Evolutionary conservation across 441 rosid genomes (phyloP).

Genomic region (Manihot esculenta): DNA sequence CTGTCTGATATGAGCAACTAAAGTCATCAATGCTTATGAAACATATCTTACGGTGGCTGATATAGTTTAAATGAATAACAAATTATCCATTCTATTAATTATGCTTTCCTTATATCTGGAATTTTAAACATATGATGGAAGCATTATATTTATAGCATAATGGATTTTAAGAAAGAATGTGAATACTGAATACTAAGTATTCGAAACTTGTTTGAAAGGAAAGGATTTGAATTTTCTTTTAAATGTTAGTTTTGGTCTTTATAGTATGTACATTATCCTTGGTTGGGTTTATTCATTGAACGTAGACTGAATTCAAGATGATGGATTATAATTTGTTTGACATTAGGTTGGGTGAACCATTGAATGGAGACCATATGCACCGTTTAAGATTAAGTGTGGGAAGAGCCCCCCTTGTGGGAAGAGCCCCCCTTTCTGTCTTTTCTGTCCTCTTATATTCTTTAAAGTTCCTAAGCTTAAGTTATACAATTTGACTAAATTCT

Average conservation of each 20-base stretch:
- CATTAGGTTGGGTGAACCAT: background rate
- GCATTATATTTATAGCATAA: background rate
- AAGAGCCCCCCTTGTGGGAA: too few relatives aligned
- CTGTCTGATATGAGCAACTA: background rate
- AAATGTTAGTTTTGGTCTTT: background rate
- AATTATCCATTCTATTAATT: background rate
- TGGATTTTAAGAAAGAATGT: background rate
- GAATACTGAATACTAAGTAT: background rate
- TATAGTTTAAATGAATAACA: background rate
- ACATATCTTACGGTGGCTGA: background rate
- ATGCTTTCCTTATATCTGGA: background rate
- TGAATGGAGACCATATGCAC: background rate
- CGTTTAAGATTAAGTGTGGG: too few relatives aligned
- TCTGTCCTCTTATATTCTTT: too few relatives aligned
- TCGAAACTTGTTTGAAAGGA: background rate
- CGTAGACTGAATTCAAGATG: background rate
- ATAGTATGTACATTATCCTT: background rate
- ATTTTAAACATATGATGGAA: background rate
- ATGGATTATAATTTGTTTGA: background rate
- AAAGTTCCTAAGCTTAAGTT: too few relatives aligned
- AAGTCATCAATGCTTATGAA: slow-evolving; percentile 10
- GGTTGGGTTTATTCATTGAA: background rate
- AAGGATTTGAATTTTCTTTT: background rate
- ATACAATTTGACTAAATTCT: too few relatives aligned
- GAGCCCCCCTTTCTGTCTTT: too few relatives aligned